These are phyloP conservation scores for Rhizoclosmatium globosum DNA, from an alignment of 192 early-diverging fungal species.

Conservation along the genomic window DNA sequence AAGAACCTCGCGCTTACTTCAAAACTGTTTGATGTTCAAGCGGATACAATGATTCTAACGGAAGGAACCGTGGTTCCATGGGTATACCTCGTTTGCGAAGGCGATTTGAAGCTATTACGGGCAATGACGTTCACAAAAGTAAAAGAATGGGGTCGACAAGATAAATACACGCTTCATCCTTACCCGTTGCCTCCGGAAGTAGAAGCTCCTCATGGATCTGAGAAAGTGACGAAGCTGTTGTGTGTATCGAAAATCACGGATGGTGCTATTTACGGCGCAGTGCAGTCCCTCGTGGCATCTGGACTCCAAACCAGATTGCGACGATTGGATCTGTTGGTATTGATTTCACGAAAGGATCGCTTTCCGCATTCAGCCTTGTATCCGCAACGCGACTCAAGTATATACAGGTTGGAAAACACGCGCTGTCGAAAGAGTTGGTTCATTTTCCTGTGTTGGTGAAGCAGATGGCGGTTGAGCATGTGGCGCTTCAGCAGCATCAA, in stretches of 20 bases:
- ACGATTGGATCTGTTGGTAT: not conserved
- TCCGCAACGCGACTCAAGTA: conserved; percentile 7
- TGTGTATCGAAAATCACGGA: not conserved
- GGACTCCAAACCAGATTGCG: conserved; percentile 28
- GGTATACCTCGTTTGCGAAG: conserved; percentile 13
- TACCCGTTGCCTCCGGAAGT: not conserved
- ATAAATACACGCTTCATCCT: not conserved
- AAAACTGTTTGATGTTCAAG: not conserved
- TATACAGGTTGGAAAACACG: conserved; percentile 13
- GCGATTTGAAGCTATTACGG: not conserved
- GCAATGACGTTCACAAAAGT: not conserved
- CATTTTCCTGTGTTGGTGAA: conserved; percentile 16
- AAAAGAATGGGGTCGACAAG: not conserved
- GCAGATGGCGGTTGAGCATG: not conserved
- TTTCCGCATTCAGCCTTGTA: conserved; percentile 1
- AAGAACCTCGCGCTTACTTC: conserved; percentile 9
- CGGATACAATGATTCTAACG: conserved; percentile 2
- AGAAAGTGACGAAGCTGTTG: not conserved
- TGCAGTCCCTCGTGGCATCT: not conserved
- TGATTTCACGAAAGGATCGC: not conserved
- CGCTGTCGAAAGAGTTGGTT: conserved; percentile 12
- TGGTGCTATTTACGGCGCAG: conserved; percentile 1
- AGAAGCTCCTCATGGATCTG: not conserved
- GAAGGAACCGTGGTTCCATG: conserved; percentile 12
- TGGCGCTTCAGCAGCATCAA: not conserved